phyloP scores from a whole-genome alignment of 1,139 yeast genomes.

The Pichia sp. region DNA sequence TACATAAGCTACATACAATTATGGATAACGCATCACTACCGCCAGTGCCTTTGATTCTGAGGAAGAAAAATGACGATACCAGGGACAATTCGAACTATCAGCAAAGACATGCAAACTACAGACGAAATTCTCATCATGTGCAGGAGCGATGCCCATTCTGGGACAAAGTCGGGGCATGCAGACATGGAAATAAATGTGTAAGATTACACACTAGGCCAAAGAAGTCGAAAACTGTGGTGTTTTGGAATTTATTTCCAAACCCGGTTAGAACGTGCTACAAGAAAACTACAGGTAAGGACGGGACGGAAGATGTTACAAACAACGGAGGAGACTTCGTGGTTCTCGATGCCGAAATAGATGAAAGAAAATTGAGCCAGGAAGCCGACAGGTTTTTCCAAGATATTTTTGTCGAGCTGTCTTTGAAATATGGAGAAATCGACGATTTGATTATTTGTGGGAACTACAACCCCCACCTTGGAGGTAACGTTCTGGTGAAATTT shows the following conservation, averaged over 20 bases:
- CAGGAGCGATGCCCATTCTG: slow-evolving; percentile 46
- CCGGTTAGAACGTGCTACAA: slow-evolving; percentile 37
- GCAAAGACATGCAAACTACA: neutral
- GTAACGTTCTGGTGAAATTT: slow-evolving; percentile 76
- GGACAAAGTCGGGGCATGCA: slow-evolving; percentile 83
- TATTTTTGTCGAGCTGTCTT: slow-evolving; percentile 61
- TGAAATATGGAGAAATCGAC: slow-evolving; percentile 56
- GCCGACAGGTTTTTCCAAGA: slow-evolving; percentile 73
- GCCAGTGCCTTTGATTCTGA: neutral
- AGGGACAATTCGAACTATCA: neutral
- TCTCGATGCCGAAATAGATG: slow-evolving; percentile 11
- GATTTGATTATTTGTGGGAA: slow-evolving; percentile 78
- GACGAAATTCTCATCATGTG: neutral
- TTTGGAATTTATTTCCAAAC: slow-evolving; percentile 67
- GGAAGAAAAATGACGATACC: neutral
- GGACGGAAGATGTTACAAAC: neutral
- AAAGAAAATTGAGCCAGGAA: slow-evolving; percentile 43
- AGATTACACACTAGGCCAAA: slow-evolving; percentile 69
- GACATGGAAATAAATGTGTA: slow-evolving; percentile 89
- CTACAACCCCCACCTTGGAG: slow-evolving; percentile 73
- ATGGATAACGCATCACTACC: slow-evolving; percentile 3
- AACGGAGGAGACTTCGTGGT: slow-evolving; percentile 14
- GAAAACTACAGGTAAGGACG: slow-evolving; percentile 1
- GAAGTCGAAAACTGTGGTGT: slow-evolving; percentile 60
- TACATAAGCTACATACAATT: neutral